Base-by-base conservation (phyloP, 2,329 filamentous ascomycete genomes). In the Aspergillus phoenicis region DNA sequence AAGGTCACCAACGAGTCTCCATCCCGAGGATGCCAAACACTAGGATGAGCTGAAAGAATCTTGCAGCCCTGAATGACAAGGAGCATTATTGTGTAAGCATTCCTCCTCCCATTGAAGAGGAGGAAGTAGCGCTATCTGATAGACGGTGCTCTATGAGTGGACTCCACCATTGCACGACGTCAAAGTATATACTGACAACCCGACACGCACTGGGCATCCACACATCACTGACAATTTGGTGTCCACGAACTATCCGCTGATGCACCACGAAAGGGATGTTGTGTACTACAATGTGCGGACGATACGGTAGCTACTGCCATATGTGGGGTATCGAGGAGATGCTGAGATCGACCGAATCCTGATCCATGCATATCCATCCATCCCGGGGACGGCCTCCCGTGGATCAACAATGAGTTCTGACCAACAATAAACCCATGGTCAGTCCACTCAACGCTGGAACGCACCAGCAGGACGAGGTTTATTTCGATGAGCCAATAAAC, bases 351-450 rank as follows among this genome's bases (percentile, higher is more conserved):
- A 28, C 47, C 47, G 26, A 56, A 56, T 56, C 41, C 53, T 56
- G 53, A 33, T 56, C 53, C 41, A 30, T 22, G 41, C 41, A 22
- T 20, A 30, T 26, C 28, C 36, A 17, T 11, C 51, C 17, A n/a
- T 30, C 17, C 48, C 28, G 41, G 52, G 52, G 39, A 20, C 22
- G 24, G 24, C 22, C 17, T 20, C 15, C 53, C 10, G 53, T 47
- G 53, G 53, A 36, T 56, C 53, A 22, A 56, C 53, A 56, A 56
- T 47, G 26, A 30, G 47, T 28, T 51, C 26, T 22, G 30, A 47
- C 26, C 24, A 36, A 56, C n/a, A 28, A 47, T 33, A 8, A 17
- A 36, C 13, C 15, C 17, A 24, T 36, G 53, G 45, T 56, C 47
- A 15, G 41, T 33, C 30, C 53, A n/a, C n/a, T 47, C 28, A n/a